A percentile compares a stretch with the other conserved stretches of the same genome.
phyloP scores from a whole-genome alignment of 768 basidiomycete species.

The Leccinellum rugosiceps region DNA sequence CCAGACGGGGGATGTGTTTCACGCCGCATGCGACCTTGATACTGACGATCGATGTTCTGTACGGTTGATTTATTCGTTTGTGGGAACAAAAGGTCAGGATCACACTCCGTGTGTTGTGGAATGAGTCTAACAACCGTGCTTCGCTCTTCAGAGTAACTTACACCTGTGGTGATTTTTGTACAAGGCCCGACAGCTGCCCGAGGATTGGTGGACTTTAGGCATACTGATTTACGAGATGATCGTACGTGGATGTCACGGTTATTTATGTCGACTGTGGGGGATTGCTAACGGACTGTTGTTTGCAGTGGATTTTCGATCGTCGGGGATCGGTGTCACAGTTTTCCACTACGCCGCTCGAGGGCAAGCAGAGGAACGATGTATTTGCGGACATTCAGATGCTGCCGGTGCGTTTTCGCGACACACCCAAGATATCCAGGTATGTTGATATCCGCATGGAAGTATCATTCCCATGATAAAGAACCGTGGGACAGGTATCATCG shows the following conservation, averaged over 20 bases:
- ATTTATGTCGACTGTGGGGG: slow-evolving; percentile 17
- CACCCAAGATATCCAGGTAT: slow-evolving; percentile 72
- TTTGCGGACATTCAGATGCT: slow-evolving; percentile 92
- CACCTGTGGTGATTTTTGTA: slow-evolving; percentile 99
- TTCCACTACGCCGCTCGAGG: slow-evolving; percentile 99
- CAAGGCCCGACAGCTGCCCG: too few species aligned
- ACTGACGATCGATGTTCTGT: slow-evolving; percentile 39
- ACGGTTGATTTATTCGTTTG: slow-evolving; percentile 99
- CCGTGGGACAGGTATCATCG: too few species aligned
- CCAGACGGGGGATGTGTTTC: slow-evolving; percentile 73
- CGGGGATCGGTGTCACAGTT: slow-evolving; percentile 52
- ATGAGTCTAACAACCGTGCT: slow-evolving; percentile 14
- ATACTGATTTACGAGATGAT: slow-evolving; percentile 99
- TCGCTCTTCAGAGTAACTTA: slow-evolving; percentile 82
- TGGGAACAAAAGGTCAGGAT: slow-evolving; percentile 95
- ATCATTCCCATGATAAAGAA: too few species aligned
- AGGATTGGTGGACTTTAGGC: slow-evolving; percentile 99
- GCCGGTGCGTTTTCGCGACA: slow-evolving; percentile 83
- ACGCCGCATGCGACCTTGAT: neutral
- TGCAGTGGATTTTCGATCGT: slow-evolving; percentile 20
- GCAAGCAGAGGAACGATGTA: slow-evolving; percentile 88
- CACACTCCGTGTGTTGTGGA: slow-evolving; percentile 8
- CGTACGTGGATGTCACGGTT: slow-evolving; percentile 58
- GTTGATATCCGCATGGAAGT: slow-evolving; percentile 25
- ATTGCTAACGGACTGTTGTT: slow-evolving; percentile 36